phyloP scores from a whole-genome alignment of 2,329 filamentous ascomycete genomes.

The Exophiala bonariae region DNA sequence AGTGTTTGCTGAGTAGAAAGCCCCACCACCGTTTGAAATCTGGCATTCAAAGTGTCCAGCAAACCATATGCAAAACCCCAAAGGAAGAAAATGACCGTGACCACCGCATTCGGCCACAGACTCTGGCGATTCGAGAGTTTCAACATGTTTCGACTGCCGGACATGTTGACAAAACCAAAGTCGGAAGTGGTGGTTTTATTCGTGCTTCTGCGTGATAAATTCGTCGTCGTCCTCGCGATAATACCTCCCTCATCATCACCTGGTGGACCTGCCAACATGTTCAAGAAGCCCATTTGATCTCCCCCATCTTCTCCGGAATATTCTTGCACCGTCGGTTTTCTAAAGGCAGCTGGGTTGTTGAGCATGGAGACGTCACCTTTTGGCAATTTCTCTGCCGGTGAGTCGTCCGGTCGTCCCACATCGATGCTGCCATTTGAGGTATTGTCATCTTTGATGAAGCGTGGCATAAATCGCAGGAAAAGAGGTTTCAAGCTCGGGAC shows the following conservation, averaged over 20 bases:
- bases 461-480: slow-evolving; percentile 62
- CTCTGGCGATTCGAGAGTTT: slow-evolving; percentile 59
- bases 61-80: slow-evolving; percentile 92
- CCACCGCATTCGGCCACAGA: slow-evolving; percentile 59
- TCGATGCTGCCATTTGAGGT: slow-evolving; percentile 18
- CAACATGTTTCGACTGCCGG: slow-evolving; percentile 58
- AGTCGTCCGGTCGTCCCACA: slow-evolving; percentile 20
- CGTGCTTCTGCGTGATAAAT: slow-evolving; percentile 33
- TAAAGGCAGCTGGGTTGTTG: slow-evolving; percentile 29
- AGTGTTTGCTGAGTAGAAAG: slow-evolving; percentile 48
- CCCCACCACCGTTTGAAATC: slow-evolving; percentile 56
- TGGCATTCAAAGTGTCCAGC: slow-evolving; percentile 73
- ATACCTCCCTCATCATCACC: slow-evolving; percentile 7
- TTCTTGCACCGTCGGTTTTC: slow-evolving; percentile 19
- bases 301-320: slow-evolving; percentile 25
- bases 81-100: slow-evolving; percentile 79
- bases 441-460: slow-evolving; percentile 53
- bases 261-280: slow-evolving; percentile 26
- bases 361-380: slow-evolving; percentile 21
- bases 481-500: slow-evolving; percentile 91
- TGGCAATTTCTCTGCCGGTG: slow-evolving; percentile 1
- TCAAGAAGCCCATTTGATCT: slow-evolving; percentile 29
- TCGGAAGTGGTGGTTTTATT: slow-evolving; percentile 37
- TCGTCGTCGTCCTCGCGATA: slow-evolving; percentile 27
- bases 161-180: slow-evolving; percentile 65